Base-by-base conservation (phyloP, 1,284 basidiomycete genomes). In the Moniliophthora roreri region DNA sequence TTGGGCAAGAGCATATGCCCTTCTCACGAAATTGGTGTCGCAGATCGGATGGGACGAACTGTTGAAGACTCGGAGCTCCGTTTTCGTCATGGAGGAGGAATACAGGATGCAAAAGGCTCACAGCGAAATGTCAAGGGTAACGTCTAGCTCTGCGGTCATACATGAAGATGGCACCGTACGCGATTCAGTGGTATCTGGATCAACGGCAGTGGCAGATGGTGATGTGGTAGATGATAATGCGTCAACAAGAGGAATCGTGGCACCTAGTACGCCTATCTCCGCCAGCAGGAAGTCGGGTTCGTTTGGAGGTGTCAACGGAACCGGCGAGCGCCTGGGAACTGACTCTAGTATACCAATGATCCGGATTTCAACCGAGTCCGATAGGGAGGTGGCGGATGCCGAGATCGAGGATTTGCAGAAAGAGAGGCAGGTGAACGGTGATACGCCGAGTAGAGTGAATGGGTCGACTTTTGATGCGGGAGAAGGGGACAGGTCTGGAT, bases 81-180 rank as follows among this genome's bases (percentile, higher is more conserved):
- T 99, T 9, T 99, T 99, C 71, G 97, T 99, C 36, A 99, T 99
- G 96, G 96, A 99, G 70, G 96, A 99, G 68, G 96, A 99, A 70
- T 99, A 99, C 69, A 80, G 97, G 26, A 89, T 82, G 84, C 87
- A 91, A 70, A 91, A 90, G 64, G 84, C 84, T 3, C 82, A 87
- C n/a, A 69, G 63, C 1, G 84, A 89, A 45, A 63, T 67, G 26
- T 13, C 63, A 62, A 41, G 56, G 58, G 55, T 9, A 62, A 67
- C 5, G 63, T 56, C 59, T 15, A 65, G 64, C 21, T 59, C 55
- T 11, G 63, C 69, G 3, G 74, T 81, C 32, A 80, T 84, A 18
- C 76, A 83, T 54, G 80, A 86, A 63, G 78, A 87, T 63, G 79
- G 85, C 21, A 77, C 75, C 28, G 71, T 74, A 11, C 48, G 63